These are phyloP conservation scores for Prasinococcaceae sp. DNA, from an alignment of 139 green algal species.

Conservation along the genomic window DNA sequence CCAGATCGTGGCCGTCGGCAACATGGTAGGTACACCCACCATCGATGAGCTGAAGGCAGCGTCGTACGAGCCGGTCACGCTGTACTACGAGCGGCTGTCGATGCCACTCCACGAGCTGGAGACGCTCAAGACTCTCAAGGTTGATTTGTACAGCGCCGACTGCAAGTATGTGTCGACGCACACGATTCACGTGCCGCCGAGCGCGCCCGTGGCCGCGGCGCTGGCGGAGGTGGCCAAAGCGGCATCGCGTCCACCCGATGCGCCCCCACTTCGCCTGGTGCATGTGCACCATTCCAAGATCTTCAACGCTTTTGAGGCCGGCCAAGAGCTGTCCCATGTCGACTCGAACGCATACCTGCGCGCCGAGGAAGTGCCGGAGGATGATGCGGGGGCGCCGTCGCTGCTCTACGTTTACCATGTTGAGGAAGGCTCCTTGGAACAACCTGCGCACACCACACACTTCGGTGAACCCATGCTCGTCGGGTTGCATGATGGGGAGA, in stretches of 20 bases:
- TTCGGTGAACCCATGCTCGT: constrained; percentile 88
- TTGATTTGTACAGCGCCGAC: constrained; percentile 55
- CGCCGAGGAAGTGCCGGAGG: neutral
- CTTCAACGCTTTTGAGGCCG: neutral
- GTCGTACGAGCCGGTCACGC: constrained; percentile 32
- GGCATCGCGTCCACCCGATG: neutral
- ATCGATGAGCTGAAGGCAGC: constrained; percentile 14
- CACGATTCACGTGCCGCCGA: neutral
- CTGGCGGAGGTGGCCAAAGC: neutral
- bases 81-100: constrained; percentile 94
- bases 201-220: neutral
- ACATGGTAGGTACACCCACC: neutral
- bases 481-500: constrained; percentile 48
- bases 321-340: neutral
- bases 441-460: too few species aligned
- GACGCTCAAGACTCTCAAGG: constrained; percentile 44
- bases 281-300: neutral
- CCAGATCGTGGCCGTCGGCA: neutral
- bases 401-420: constrained; percentile 26
- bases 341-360: neutral
- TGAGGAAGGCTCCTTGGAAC: too few species aligned
- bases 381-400: constrained; percentile 4
- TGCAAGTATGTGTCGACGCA: constrained; percentile 44
- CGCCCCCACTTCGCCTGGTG: neutral
- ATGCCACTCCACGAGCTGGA: constrained; percentile 77